These are phyloP conservation scores for Metschnikowia kunwiensis DNA, from an alignment of 805 yeast species.

Conservation along the genomic window DNA sequence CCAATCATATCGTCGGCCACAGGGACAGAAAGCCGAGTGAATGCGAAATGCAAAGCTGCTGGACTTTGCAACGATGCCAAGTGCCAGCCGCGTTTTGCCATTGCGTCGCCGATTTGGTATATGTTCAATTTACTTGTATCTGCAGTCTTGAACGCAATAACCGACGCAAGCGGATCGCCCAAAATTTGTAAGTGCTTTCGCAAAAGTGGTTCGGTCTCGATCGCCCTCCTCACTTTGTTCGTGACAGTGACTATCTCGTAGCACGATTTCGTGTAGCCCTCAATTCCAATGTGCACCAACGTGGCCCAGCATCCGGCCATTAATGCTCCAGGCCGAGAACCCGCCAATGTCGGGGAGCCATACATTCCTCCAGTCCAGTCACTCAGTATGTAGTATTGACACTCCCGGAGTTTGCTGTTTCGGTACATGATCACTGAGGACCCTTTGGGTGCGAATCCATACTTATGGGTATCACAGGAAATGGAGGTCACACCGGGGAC, in stretches of 20 bases:
- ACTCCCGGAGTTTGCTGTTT: conserved; percentile 56
- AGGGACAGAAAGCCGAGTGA: conserved; percentile 66
- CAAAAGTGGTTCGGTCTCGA: conserved; percentile 43
- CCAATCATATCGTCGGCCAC: conserved; percentile 57
- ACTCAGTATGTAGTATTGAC: conserved; percentile 79
- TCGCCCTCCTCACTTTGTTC: conserved; percentile 47
- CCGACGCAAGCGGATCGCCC: conserved; percentile 86
- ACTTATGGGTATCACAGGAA: conserved; percentile 98
- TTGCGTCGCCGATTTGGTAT: conserved; percentile 72
- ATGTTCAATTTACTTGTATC: conserved; percentile 47
- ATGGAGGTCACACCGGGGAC: conserved; percentile 91
- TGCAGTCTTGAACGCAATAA: conserved; percentile 68
- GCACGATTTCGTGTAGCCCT: conserved; percentile 74
- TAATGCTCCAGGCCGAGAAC: conserved; percentile 94
- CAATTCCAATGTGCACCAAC: conserved; percentile 71
- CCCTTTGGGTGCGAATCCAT: conserved; percentile 98
- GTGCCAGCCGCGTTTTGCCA: conserved; percentile 81
- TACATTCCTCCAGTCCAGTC: conserved; percentile 95
- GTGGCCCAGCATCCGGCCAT: conserved; percentile 99
- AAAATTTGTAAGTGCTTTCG: conserved; percentile 58
- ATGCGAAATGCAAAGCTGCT: conserved; percentile 86
- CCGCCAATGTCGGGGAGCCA: conserved; percentile 95
- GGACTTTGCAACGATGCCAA: conserved; percentile 84
- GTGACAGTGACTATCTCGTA: conserved; percentile 65
- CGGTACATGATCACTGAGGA: conserved; percentile 91